Evolutionary conservation across 805 yeast genomes (phyloP).

Genomic region (Candida ovalis): DNA sequence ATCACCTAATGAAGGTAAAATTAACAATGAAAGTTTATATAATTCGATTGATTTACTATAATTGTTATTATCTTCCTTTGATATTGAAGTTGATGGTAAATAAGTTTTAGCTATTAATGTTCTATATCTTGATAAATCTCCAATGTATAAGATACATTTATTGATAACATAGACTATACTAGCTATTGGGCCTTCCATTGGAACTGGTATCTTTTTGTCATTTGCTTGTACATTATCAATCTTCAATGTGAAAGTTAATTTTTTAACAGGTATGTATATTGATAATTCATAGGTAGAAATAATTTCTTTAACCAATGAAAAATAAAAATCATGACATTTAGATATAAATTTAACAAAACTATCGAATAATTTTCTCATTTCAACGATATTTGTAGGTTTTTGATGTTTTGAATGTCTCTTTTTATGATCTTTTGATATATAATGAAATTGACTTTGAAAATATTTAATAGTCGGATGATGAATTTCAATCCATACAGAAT

Average conservation of each 20-base stretch:
- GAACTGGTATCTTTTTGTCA: background rate
- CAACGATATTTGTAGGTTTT: conserved; percentile 39
- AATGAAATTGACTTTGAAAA: conserved; percentile 39
- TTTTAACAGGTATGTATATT: conserved; percentile 32
- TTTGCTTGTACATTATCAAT: conserved; percentile 6
- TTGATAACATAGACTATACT: conserved; percentile 41
- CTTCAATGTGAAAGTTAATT: conserved; percentile 28
- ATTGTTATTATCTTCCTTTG: conserved; percentile 37
- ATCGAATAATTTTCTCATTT: conserved; percentile 52
- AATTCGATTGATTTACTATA: conserved; percentile 42
- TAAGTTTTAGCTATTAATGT: conserved; percentile 44
- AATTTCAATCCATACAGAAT: conserved; percentile 54
- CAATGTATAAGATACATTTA: conserved; percentile 49
- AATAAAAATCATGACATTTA: conserved; percentile 46
- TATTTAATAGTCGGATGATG: conserved; percentile 63
- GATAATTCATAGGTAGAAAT: conserved; percentile 36
- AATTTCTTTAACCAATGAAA: conserved; percentile 37
- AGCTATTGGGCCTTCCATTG: conserved; percentile 16
- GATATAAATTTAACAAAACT: conserved; percentile 47
- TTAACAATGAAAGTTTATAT: conserved; percentile 49
- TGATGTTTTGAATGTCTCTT: conserved; percentile 7
- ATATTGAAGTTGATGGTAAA: conserved; percentile 28
- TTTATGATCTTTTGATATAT: conserved; percentile 17
- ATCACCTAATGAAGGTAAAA: conserved; percentile 68
- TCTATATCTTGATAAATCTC: conserved; percentile 57